A percentile compares a stretch with the other conserved stretches of the same genome.
These are phyloP conservation scores for Pseudocercospora vitis DNA, from an alignment of 2,329 filamentous ascomycete species.

Conservation along the genomic window DNA sequence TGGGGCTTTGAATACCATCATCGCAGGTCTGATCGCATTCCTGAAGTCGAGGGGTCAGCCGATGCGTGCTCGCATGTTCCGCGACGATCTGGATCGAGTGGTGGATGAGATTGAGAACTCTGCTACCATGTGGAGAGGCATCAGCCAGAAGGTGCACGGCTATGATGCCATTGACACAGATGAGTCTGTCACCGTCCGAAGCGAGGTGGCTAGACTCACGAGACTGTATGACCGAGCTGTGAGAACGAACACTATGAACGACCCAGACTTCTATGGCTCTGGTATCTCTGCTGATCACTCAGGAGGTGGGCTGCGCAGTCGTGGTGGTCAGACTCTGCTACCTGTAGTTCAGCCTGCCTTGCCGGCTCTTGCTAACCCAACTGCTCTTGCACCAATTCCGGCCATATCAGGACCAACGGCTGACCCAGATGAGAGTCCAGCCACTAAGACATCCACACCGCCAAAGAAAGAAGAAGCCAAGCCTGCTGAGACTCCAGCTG, in stretches of 20 bases:
- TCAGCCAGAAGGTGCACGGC: constrained; percentile 44
- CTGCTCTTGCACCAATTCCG: constrained; percentile 13
- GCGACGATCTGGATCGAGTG: constrained; percentile 43
- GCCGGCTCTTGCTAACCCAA: constrained; percentile 10
- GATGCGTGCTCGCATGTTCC: constrained; percentile 43
- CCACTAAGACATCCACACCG: constrained; percentile 22
- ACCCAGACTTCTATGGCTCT: constrained; percentile 43
- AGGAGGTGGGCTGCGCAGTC: constrained; percentile 28
- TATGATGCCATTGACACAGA: constrained; percentile 50
- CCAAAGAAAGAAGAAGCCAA: constrained; percentile 17
- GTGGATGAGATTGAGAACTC: constrained; percentile 46
- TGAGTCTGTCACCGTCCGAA: constrained; percentile 45
- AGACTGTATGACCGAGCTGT: constrained; percentile 43
- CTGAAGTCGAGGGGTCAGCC: constrained; percentile 44
- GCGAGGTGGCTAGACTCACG: constrained; percentile 39
- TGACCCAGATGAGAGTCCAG: constrained; percentile 35
- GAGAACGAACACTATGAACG: constrained; percentile 41
- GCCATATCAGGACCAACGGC: constrained; percentile 11
- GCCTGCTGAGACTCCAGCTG: not conserved
- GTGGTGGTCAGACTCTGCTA: constrained; percentile 21
- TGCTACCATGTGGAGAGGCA: constrained; percentile 47
- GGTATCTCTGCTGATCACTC: constrained; percentile 28
- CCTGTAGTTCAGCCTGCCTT: constrained; percentile 12
- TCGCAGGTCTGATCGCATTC: constrained; percentile 44
- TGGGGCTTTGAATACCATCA: constrained; percentile 44